Percentiles rank a stretch among this genome's conserved stretches.
These are phyloP conservation scores for Yamadazyma laniorum DNA, from an alignment of 805 yeast genomes.

Conservation along the genomic window DNA sequence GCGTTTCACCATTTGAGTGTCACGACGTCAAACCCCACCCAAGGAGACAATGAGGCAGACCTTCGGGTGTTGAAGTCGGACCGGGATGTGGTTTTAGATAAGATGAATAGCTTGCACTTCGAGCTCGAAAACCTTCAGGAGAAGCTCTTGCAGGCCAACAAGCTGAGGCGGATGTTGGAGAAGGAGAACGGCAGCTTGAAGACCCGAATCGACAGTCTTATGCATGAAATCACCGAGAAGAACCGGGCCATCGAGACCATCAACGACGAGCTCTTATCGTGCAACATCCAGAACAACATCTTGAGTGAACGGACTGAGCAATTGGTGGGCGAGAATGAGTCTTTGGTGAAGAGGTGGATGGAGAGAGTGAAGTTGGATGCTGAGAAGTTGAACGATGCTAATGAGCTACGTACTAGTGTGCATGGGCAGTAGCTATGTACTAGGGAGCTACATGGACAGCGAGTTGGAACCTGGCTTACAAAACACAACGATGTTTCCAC, in stretches of 20 bases:
- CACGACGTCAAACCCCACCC: not conserved
- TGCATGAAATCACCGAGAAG: constrained; percentile 41
- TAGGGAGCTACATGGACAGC: too few species aligned
- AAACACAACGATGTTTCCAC: constrained; percentile 75
- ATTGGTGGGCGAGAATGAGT: constrained; percentile 49
- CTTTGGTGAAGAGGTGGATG: constrained; percentile 48
- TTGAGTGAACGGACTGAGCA: constrained; percentile 33
- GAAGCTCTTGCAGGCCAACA: constrained; percentile 11
- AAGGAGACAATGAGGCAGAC: not conserved
- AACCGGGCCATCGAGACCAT: constrained; percentile 56
- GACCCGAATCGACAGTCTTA: constrained; percentile 21
- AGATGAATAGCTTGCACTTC: constrained; percentile 14
- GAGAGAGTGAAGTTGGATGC: constrained; percentile 51
- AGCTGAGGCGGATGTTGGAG: constrained; percentile 16
- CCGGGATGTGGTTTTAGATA: constrained; percentile 8
- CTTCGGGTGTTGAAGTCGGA: constrained; percentile 5
- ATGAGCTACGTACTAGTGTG: constrained; percentile 22
- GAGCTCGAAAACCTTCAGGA: constrained; percentile 23
- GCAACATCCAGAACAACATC: constrained; percentile 57
- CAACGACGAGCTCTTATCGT: constrained; percentile 65
- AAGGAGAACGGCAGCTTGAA: constrained; percentile 18
- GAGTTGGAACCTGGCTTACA: constrained; percentile 19
- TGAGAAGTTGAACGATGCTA: constrained; percentile 54
- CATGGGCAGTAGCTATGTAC: too few species aligned
- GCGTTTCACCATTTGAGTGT: constrained; percentile 32